A percentile compares a stretch with the other conserved stretches of the same genome.
These are phyloP conservation scores for Penicillium lagena DNA, from an alignment of 495 filamentous ascomycete genomes.

Conservation along the genomic window DNA sequence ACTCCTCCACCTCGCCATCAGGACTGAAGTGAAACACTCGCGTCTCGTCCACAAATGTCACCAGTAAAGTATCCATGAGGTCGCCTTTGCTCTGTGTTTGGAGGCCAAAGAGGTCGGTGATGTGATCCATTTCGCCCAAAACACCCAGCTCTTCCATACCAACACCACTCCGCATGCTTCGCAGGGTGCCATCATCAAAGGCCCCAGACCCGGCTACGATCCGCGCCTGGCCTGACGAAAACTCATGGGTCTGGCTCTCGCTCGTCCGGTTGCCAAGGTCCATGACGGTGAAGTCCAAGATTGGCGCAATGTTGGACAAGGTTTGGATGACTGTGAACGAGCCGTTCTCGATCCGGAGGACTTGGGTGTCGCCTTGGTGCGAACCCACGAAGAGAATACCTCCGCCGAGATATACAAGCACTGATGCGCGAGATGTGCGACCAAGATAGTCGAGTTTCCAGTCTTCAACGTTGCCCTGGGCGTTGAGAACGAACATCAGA, in stretches of 20 bases:
- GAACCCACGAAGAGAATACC: slow-evolving; percentile 81
- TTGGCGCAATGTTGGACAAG: slow-evolving; percentile 78
- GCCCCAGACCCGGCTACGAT: slow-evolving; percentile 90
- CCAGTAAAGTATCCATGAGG: slow-evolving; percentile 62
- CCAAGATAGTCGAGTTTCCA: slow-evolving; percentile 66
- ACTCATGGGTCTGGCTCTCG: slow-evolving; percentile 77
- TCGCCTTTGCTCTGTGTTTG: slow-evolving; percentile 40
- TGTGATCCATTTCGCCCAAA: slow-evolving; percentile 71
- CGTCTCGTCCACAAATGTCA: slow-evolving; percentile 79
- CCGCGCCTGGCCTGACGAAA: slow-evolving; percentile 88
- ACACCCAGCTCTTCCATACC: slow-evolving; percentile 85
- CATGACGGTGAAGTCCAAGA: slow-evolving; percentile 91
- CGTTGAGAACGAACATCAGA: slow-evolving; percentile 64
- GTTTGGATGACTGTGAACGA: slow-evolving; percentile 65
- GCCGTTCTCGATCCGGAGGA: slow-evolving; percentile 56
- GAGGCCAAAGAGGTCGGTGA: slow-evolving; percentile 62
- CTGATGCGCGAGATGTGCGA: slow-evolving; percentile 63
- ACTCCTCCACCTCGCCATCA: slow-evolving; percentile 78
- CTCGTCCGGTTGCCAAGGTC: slow-evolving; percentile 80
- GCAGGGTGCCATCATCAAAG: slow-evolving; percentile 74
- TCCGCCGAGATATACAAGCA: slow-evolving; percentile 71
- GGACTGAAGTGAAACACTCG: slow-evolving; percentile 71
- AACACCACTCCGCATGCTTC: slow-evolving; percentile 88
- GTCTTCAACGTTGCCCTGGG: slow-evolving; percentile 52
- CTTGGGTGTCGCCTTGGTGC: slow-evolving; percentile 85